Conservation (phyloP, 2,329 filamentous ascomycete species). For the Hypoxylon sp. region DNA sequence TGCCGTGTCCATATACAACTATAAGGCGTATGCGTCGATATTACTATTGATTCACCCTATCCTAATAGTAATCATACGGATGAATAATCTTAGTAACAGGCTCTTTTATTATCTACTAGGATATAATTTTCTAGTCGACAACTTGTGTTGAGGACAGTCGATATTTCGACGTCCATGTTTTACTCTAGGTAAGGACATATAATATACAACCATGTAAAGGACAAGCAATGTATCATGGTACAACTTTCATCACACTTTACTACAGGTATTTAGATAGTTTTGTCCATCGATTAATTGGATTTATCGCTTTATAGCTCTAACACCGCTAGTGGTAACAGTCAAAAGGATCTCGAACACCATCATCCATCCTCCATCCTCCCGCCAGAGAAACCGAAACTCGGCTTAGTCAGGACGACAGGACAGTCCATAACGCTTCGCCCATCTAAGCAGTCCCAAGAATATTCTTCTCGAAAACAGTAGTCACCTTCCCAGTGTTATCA, state of each 20-base stretch:
- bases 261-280: background rate
- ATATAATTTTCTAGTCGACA: too few species aligned
- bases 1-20: background rate
- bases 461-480: constrained; percentile 50
- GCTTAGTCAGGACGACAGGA: background rate
- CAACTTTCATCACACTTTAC: too few species aligned
- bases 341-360: background rate
- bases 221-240: too few species aligned
- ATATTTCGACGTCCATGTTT: too few species aligned
- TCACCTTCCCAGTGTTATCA: constrained; percentile 50
- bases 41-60: too few species aligned
- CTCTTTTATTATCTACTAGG: too few species aligned
- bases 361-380: background rate
- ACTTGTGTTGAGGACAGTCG: too few species aligned
- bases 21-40: too few species aligned
- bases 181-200: too few species aligned
- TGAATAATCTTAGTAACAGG: too few species aligned
- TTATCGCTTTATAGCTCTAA: background rate
- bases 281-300: background rate
- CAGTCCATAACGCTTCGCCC: background rate
- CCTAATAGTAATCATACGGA: too few species aligned
- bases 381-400: background rate
- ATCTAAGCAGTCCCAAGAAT: constrained; percentile 44
- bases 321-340: background rate
- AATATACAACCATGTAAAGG: too few species aligned